Evolutionary conservation across 352 stramenopile species (phyloP).

Genomic region (Stephanocyclus meneghinianus): DNA sequence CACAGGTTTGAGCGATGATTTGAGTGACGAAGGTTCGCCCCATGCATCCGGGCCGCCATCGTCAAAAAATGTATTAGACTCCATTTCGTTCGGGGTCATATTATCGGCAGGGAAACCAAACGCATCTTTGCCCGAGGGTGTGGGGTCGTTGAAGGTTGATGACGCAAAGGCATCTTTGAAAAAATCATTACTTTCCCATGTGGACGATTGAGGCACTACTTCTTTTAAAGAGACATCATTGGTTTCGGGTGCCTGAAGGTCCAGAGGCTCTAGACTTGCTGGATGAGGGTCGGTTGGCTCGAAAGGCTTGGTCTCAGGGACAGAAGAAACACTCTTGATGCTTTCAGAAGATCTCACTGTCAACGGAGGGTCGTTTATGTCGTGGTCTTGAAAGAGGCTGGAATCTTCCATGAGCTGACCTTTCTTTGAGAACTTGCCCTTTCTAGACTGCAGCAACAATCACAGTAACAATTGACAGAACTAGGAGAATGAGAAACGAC

Average conservation of each 20-base stretch:
- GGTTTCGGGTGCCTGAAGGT: not conserved
- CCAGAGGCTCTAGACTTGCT: not conserved
- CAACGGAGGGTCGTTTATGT: not conserved
- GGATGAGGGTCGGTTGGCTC: not conserved
- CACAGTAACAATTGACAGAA: not conserved
- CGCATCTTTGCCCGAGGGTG: conserved; percentile 4
- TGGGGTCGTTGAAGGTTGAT: conserved; percentile 25
- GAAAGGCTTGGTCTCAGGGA: not conserved
- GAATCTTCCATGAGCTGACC: conserved; percentile 29
- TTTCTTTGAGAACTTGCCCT: conserved; percentile 41
- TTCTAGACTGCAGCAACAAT: conserved; percentile 29
- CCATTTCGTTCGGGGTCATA: not conserved
- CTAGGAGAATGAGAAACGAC: conserved; percentile 3
- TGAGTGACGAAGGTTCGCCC: conserved; percentile 32
- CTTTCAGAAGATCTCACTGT: not conserved
- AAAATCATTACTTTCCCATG: conserved; percentile 34
- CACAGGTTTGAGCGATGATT: conserved; percentile 17
- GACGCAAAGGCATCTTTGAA: conserved; percentile 46
- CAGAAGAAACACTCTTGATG: not conserved
- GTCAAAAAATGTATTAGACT: conserved; percentile 32
- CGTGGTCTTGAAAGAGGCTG: conserved; percentile 30
- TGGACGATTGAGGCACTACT: not conserved
- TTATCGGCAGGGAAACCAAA: conserved; percentile 34
- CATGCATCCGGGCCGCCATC: conserved; percentile 30
- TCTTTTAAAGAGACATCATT: not conserved